These are phyloP conservation scores for Pseudocercospora fijiensis DNA, from an alignment of 2,329 filamentous ascomycete species.

Conservation along the genomic window DNA sequence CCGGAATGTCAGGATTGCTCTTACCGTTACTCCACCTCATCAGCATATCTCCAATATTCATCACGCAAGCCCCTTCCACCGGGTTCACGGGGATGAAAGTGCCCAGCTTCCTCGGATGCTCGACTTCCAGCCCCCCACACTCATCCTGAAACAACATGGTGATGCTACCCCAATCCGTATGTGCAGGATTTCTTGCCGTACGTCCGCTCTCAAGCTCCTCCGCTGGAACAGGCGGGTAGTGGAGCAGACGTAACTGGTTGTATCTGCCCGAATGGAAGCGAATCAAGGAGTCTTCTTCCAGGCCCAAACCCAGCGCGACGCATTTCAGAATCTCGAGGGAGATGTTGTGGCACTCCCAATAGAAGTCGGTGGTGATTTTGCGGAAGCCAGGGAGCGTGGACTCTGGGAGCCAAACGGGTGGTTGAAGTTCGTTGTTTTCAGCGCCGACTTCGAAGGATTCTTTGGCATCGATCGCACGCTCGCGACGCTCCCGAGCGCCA, in stretches of 20 bases:
- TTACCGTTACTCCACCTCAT: slow-evolving; percentile 41
- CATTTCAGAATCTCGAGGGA: slow-evolving; percentile 36
- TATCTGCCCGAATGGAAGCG: slow-evolving; percentile 26
- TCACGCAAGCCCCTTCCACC: slow-evolving; percentile 38
- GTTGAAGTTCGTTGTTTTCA: slow-evolving; percentile 44
- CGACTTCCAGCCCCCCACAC: slow-evolving; percentile 44
- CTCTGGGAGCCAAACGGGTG: slow-evolving; percentile 52
- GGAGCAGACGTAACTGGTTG: slow-evolving; percentile 37
- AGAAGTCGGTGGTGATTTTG: slow-evolving; percentile 35
- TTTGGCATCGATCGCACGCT: slow-evolving; percentile 27
- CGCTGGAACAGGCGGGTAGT: slow-evolving; percentile 41
- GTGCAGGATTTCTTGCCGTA: slow-evolving; percentile 42
- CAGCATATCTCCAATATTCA: slow-evolving; percentile 45
- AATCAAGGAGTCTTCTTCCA: slow-evolving; percentile 24
- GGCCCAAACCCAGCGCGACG: slow-evolving; percentile 38
- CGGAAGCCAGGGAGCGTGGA: slow-evolving; percentile 48
- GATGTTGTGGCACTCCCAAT: slow-evolving; percentile 35
- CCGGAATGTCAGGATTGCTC: not conserved
- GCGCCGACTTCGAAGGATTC: slow-evolving; percentile 51
- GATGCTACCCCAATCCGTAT: slow-evolving; percentile 45
- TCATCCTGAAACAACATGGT: slow-evolving; percentile 46
- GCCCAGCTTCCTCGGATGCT: slow-evolving; percentile 35
- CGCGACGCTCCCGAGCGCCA: slow-evolving; percentile 5
- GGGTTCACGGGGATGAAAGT: slow-evolving; percentile 36
- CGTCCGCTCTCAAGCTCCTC: slow-evolving; percentile 35